Evolutionary conservation across 2,329 filamentous ascomycete genomes (phyloP).

Genomic region (Stromatinia cepivora): DNA sequence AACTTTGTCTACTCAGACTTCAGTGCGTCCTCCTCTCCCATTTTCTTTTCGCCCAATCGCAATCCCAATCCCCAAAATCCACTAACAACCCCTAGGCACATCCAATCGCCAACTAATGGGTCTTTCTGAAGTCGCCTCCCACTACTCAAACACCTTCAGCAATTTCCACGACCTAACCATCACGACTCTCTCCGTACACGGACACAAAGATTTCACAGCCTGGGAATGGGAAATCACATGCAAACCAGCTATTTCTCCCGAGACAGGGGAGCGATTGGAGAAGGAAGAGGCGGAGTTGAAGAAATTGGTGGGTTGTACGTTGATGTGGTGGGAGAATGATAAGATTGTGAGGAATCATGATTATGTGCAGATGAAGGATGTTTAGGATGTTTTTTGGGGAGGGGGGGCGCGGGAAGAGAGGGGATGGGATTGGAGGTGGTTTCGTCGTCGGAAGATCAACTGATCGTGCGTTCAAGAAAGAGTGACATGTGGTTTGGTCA

Average conservation of each 20-base stretch:
- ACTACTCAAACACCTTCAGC: background rate
- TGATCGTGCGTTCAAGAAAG: background rate
- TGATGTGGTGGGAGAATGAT: conserved; percentile 20
- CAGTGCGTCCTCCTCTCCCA: background rate
- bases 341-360: conserved; percentile 13
- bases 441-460: background rate
- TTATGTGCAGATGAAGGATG: conserved; percentile 12
- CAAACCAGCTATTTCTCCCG: background rate
- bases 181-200: conserved; percentile 1
- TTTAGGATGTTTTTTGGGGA: background rate
- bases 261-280: background rate
- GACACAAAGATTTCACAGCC: conserved; percentile 16
- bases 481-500: background rate
- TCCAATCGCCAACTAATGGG: background rate
- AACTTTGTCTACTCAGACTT: conserved; percentile 21
- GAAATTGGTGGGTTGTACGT: background rate
- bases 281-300: background rate
- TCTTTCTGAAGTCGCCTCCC: background rate
- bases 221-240: conserved; percentile 10
- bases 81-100: background rate
- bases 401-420: background rate
- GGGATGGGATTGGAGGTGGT: too few relatives aligned
- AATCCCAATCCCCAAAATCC: background rate
- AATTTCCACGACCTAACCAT: conserved; percentile 3
- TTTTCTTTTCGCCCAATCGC: background rate